Base-by-base conservation (phyloP, 257 asterid species). In the Capsicum baccatum region DNA sequence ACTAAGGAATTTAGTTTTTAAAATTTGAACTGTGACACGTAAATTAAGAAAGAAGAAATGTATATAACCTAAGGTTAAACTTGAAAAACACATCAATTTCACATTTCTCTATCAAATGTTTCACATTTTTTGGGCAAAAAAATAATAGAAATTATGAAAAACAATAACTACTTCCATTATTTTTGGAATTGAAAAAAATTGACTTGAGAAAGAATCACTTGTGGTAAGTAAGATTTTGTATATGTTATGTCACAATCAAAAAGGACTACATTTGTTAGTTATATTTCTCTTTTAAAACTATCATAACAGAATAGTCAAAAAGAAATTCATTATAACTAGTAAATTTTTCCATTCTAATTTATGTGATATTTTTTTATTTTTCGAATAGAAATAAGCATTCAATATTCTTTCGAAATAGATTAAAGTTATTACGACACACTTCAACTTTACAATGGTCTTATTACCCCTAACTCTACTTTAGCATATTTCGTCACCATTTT, bases 171-270 rank as follows among this genome's bases (percentile, higher is more conserved):
- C 26, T 68, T 68, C 76, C 52, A 68, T 37, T 37, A 15, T 37
- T 37, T 68, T 68, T 37, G 76, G 76, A 68, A 68, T 68, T 68
- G 50, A 11, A 14, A 68, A 68, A 68, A 68, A 68, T 68, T 68
- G 78, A 68, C 74, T 66, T 2, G 48, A 66, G 74, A 66, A 66
- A 3, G 48, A 66, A 66, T 66, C 76, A 68, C 76, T 68, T 37
- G 26, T 37, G 5, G 52, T 68, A 37, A 66, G 52, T 14, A 3
- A 37, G 76, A 37, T 68, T 68, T 68, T 39, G 78, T 26, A 15
- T 39, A 8, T 68, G 14, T 68, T 6, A 68, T 15, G 78, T 68
- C 78, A 37, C 78, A 37, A 68, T 68, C 78, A 68, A 68, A 3
- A 14, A 68, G 50, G 26, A 68, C 78, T 15, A 37, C 14, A 14